Base-by-base conservation (phyloP, 352 stramenopile genomes). In the Globisporangium polare region DNA sequence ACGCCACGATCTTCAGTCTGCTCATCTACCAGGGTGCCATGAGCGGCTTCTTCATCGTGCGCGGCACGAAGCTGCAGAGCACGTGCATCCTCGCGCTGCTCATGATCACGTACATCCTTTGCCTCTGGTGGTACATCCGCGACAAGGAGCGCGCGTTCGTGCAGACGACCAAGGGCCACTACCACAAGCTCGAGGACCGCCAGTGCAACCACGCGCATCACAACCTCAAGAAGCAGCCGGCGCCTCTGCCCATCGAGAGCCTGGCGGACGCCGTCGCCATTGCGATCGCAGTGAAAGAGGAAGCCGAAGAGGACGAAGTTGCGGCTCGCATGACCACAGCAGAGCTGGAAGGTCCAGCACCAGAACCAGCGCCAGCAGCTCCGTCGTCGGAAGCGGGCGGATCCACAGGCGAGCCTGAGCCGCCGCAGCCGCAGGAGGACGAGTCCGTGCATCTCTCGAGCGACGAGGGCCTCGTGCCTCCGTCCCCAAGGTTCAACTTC, bases 11-110 rank as follows among this genome's bases (percentile, higher is more conserved):
- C 45, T 76, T 93, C 50, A 88, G 77, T 63, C 69, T 95, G 49
- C 66, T 95, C 18, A 77, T 95, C 51, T 95, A 95, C 51, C 82
- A 89, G 52, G 77, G 71, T 24, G 83, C 83, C 29, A 95, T 95
- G 86, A 86, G 78, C 35, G 86, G 86, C 29, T 95, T 92, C 60
- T 92, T 93, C 61, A 74, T 95, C 35, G 80, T 91, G 43, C 74
- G 83, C 6, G 86, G 83, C 62, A 92, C 86, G 20, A 89, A 79
- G 56, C 69, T 80, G 46, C 83, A 93, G 67, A 91, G 76, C 68
- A 75, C 74, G 18, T 77, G 72, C 13, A 77, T 95, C 53, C 62
- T 92, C 0, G 81, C 85, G 54, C 62, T 95, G 63, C 74, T 95
- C 57, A 90, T 95, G 82, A 75, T 75, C 50, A 92, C 86, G 51